Evolutionary conservation across 192 early-diverging fungal species (phyloP).

Genomic region (Coemansia sp.): DNA sequence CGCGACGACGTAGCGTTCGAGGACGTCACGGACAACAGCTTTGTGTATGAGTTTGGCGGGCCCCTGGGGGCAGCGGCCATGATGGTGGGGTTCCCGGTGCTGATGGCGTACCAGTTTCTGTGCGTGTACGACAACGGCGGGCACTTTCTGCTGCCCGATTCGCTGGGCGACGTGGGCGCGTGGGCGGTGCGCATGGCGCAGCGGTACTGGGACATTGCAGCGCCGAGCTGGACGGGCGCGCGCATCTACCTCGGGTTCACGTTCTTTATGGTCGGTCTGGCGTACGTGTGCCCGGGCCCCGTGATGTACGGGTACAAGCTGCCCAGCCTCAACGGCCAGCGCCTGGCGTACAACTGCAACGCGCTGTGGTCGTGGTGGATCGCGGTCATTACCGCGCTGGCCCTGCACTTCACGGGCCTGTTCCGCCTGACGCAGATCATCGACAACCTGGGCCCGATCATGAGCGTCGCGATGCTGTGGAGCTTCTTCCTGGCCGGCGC

Average conservation of each 20-base stretch:
- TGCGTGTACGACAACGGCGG: slow-evolving; percentile 69
- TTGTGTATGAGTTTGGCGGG: slow-evolving; percentile 74
- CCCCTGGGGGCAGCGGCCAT: slow-evolving; percentile 65
- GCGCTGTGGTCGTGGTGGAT: slow-evolving; percentile 66
- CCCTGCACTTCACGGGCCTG: slow-evolving; percentile 66
- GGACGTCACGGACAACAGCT: slow-evolving; percentile 58
- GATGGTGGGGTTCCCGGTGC: slow-evolving; percentile 69
- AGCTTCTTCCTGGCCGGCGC: slow-evolving; percentile 63
- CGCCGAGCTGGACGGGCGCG: slow-evolving; percentile 55
- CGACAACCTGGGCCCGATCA: slow-evolving; percentile 62
- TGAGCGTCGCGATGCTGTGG: slow-evolving; percentile 65
- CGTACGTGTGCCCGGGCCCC: slow-evolving; percentile 66
- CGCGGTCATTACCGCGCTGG: slow-evolving; percentile 54
- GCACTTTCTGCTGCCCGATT: slow-evolving; percentile 52
- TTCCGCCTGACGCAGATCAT: slow-evolving; percentile 61
- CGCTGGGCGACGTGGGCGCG: slow-evolving; percentile 39
- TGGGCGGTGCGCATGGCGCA: slow-evolving; percentile 48
- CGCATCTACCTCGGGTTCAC: slow-evolving; percentile 63
- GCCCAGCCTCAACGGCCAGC: slow-evolving; percentile 67
- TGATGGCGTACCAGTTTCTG: slow-evolving; percentile 75
- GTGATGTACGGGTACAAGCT: slow-evolving; percentile 65
- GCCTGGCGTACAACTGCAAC: slow-evolving; percentile 86
- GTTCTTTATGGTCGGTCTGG: slow-evolving; percentile 58
- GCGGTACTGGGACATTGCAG: slow-evolving; percentile 55
- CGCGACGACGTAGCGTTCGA: slow-evolving; percentile 54